phyloP scores from a whole-genome alignment of 768 basidiomycete genomes.

The Butyriboletus loyo region DNA sequence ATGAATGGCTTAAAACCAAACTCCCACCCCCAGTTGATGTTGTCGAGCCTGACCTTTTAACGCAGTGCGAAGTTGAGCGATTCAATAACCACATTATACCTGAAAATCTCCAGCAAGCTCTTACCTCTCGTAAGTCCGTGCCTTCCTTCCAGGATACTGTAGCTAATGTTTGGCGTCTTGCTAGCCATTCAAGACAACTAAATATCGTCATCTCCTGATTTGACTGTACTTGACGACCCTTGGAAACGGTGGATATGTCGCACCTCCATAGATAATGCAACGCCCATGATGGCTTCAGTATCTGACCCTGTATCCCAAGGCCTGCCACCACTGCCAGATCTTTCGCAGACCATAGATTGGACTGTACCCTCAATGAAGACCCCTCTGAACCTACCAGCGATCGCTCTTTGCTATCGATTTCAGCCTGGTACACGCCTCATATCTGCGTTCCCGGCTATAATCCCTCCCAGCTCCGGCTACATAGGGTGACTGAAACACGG shows the following conservation, averaged over 20 bases:
- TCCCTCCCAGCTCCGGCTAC: no score
- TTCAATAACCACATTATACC: constrained; percentile 25
- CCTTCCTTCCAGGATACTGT: neutral
- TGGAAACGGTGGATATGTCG: neutral
- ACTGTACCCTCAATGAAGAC: neutral
- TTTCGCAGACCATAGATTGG: constrained; percentile 12
- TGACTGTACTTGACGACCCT: constrained; percentile 3
- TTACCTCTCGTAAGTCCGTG: neutral
- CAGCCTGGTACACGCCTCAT: neutral
- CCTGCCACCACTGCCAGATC: neutral
- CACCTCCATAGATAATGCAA: neutral
- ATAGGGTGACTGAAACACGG: neutral
- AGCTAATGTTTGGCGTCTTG: neutral
- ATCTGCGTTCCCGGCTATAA: neutral
- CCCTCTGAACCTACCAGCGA: neutral
- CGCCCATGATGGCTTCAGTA: neutral
- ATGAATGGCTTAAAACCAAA: constrained; percentile 35
- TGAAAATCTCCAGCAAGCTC: neutral
- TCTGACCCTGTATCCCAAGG: neutral
- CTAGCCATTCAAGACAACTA: neutral
- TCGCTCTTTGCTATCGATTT: neutral
- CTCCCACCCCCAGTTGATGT: constrained; percentile 21
- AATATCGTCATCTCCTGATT: neutral
- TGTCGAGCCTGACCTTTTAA: constrained; percentile 21
- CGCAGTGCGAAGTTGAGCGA: constrained; percentile 33